Percentiles rank a stretch among this genome's conserved stretches.
These are phyloP conservation scores for Trichoderma sp. DNA, from an alignment of 2,329 filamentous ascomycete species.

Conservation along the genomic window DNA sequence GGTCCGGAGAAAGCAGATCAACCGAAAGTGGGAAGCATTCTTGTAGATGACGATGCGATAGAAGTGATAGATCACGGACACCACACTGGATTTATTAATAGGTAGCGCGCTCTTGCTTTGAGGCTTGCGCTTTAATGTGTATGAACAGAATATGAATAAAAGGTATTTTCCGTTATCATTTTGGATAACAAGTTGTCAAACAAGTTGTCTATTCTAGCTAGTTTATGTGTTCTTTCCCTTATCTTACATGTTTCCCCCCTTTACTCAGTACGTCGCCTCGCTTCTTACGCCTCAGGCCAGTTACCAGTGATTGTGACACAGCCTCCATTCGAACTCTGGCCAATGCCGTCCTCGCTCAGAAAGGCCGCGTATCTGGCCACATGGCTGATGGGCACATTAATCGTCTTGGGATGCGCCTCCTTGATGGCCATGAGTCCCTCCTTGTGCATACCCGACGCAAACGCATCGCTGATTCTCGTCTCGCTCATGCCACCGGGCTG, in stretches of 20 bases:
- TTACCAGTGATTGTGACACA: constrained; percentile 44
- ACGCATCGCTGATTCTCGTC: constrained; percentile 53
- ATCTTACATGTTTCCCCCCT: neutral
- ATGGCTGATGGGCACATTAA: constrained; percentile 40
- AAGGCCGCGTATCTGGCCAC: constrained; percentile 48
- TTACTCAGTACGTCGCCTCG: neutral
- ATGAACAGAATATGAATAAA: constrained; percentile 21
- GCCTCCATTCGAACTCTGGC: constrained; percentile 42
- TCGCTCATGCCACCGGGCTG: constrained; percentile 48
- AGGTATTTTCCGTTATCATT: neutral
- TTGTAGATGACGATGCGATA: constrained; percentile 34
- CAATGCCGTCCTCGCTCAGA: constrained; percentile 39
- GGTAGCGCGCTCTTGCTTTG: constrained; percentile 6
- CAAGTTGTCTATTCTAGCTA: neutral
- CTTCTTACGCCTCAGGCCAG: constrained; percentile 41
- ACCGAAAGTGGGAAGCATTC: constrained; percentile 61
- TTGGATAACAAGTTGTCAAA: constrained; percentile 8
- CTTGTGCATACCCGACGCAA: constrained; percentile 43
- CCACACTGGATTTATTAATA: constrained; percentile 11
- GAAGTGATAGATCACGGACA: constrained; percentile 27
- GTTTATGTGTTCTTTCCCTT: neutral
- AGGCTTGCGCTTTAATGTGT: constrained; percentile 19
- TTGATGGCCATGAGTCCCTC: constrained; percentile 39
- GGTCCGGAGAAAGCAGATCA: constrained; percentile 70
- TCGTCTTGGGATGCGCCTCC: constrained; percentile 38